Evolutionary conservation across 1,284 basidiomycete species (phyloP).

Genomic region (Melampsora larici-populina): DNA sequence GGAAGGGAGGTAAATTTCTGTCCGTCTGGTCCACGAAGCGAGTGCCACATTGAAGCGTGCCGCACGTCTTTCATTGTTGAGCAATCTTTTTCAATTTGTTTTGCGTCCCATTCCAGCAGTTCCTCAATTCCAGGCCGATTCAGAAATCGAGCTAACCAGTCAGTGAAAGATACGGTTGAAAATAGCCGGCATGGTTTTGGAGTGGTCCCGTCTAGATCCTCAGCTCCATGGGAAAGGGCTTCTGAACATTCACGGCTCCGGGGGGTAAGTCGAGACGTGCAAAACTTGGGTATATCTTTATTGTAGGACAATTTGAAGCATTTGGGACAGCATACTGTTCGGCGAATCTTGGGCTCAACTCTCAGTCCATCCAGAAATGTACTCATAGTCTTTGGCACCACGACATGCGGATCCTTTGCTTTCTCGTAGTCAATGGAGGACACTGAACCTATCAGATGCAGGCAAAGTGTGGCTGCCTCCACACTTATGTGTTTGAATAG

Average conservation of each 20-base stretch:
- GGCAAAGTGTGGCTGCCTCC: neutral
- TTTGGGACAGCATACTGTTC: conserved; percentile 1
- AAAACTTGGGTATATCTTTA: neutral
- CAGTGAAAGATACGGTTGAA: too few species aligned
- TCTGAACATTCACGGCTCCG: neutral
- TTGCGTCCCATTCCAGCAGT: neutral
- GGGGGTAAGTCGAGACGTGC: neutral
- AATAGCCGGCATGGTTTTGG: neutral
- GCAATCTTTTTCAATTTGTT: neutral
- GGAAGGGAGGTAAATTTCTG: neutral
- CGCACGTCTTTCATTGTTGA: neutral
- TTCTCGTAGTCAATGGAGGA: neutral
- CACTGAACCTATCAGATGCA: neutral
- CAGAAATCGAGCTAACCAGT: too few species aligned
- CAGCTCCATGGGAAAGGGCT: neutral
- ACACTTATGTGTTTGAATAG: neutral
- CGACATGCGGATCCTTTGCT: neutral
- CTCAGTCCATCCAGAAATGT: neutral
- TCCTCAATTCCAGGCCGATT: conserved; percentile 11
- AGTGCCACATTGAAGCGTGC: too few species aligned
- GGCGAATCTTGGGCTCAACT: neutral
- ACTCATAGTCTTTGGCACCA: conserved; percentile 7
- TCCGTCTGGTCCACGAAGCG: neutral
- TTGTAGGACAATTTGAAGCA: neutral
- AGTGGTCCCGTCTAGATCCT: neutral